phyloP scores from a whole-genome alignment of 2,329 filamentous ascomycete species.

The Dothistroma pini region DNA sequence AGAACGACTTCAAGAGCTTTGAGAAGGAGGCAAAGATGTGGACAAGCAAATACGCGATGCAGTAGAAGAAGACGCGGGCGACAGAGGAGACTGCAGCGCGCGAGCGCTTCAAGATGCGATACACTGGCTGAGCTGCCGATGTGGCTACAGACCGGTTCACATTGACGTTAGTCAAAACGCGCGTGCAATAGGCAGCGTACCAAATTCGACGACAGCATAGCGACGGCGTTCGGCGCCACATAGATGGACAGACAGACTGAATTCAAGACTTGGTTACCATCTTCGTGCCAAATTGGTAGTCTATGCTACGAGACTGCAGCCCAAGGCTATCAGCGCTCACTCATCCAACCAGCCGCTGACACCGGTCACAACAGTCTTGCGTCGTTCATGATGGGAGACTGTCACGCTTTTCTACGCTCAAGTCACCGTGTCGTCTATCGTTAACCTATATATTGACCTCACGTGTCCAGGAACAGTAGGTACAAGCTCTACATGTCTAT shows the following conservation, averaged over 20 bases:
- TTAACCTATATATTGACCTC: too few species aligned
- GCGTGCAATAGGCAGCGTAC: neutral
- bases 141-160: neutral
- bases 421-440: too few species aligned
- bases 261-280: neutral
- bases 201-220: neutral
- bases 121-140: neutral
- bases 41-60: conserved; percentile 66
- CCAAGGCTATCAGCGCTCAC: neutral
- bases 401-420: too few species aligned
- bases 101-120: neutral
- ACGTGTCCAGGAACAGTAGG: too few species aligned
- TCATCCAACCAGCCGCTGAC: neutral
- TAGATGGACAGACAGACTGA: neutral
- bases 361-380: too few species aligned
- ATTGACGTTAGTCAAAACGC: neutral
- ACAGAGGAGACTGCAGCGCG: neutral
- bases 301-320: neutral
- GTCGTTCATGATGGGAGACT: too few species aligned
- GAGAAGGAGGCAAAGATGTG: conserved; percentile 72
- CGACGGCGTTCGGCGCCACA: conserved; percentile 1
- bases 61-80: neutral
- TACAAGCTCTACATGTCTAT: too few species aligned
- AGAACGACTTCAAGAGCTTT: conserved; percentile 63
- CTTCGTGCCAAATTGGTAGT: neutral